These are phyloP conservation scores for Chalara sp. DNA, from an alignment of 2,329 filamentous ascomycete species.

Conservation along the genomic window DNA sequence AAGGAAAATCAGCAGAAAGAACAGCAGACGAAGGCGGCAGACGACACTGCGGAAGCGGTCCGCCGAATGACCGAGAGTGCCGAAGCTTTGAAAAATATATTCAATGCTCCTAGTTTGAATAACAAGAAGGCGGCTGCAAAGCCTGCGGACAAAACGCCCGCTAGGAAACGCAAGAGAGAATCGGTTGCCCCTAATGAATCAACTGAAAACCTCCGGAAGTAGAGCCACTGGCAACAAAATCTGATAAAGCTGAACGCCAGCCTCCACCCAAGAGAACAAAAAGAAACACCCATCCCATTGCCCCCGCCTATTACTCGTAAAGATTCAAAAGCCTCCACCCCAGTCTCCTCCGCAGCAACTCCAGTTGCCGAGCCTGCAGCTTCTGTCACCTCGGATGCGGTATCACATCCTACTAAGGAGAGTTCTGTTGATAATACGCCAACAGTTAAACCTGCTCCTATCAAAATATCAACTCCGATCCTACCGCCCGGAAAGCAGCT, in stretches of 20 bases:
- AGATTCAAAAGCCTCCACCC: constrained; percentile 26
- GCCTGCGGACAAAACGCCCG: constrained; percentile 14
- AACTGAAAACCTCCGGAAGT: constrained; percentile 15
- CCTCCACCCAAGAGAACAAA: constrained; percentile 46
- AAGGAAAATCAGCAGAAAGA: constrained; percentile 67
- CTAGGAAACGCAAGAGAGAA: constrained; percentile 27
- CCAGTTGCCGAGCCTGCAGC: constrained; percentile 11
- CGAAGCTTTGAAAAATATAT: constrained; percentile 36
- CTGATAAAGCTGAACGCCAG: constrained; percentile 12
- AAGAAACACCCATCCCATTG: constrained; percentile 48
- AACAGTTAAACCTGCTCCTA: constrained; percentile 14
- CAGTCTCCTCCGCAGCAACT: constrained; percentile 4
- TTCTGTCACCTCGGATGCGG: constrained; percentile 14
- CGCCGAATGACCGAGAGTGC: constrained; percentile 45
- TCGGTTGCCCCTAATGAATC: constrained; percentile 11
- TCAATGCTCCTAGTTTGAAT: constrained; percentile 14
- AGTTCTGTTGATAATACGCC: constrained; percentile 8
- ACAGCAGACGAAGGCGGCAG: constrained; percentile 52
- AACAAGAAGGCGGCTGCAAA: constrained; percentile 3
- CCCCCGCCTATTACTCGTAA: constrained; percentile 28
- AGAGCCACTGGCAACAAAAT: constrained; percentile 4
- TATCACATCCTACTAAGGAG: constrained; percentile 7
- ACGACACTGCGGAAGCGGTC: constrained; percentile 53
- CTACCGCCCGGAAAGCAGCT: constrained; percentile 21
- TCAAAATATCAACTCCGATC: constrained; percentile 29